phyloP scores from a whole-genome alignment of 495 filamentous ascomycete genomes.

The Talaromyces thailandensis region DNA sequence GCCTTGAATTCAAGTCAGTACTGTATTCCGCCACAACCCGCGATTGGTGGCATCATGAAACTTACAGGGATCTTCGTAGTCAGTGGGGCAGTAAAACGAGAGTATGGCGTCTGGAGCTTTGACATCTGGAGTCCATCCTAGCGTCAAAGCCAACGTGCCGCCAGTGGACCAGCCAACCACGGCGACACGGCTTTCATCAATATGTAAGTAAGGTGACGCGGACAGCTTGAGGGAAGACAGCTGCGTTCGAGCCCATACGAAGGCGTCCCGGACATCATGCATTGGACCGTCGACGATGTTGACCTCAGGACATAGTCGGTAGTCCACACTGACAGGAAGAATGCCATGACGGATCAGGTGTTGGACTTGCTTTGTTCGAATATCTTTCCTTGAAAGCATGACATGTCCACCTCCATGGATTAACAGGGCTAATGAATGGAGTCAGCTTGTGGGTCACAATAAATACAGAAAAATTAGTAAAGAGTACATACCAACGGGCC shows the following conservation, averaged over 20 bases:
- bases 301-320: constrained; percentile 47
- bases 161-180: constrained; percentile 51
- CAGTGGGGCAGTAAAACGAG: constrained; percentile 43
- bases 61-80: constrained; percentile 21
- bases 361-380: constrained; percentile 32
- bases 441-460: constrained; percentile 29
- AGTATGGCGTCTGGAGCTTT: constrained; percentile 34
- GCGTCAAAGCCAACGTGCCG: constrained; percentile 42
- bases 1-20: too few relatives aligned
- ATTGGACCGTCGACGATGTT: constrained; percentile 40
- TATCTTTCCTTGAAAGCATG: constrained; percentile 26
- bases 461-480: too few relatives aligned
- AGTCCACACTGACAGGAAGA: constrained; percentile 45
- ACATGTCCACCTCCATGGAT: not conserved
- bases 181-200: constrained; percentile 32
- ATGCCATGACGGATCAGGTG: constrained; percentile 31
- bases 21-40: too few relatives aligned
- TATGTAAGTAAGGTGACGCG: constrained; percentile 12
- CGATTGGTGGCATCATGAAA: too few relatives aligned
- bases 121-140: constrained; percentile 26
- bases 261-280: constrained; percentile 36
- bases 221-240: constrained; percentile 26
- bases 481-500: not conserved
- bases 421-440: constrained; percentile 40
- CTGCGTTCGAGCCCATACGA: constrained; percentile 28